These are phyloP conservation scores for Fistulinella staudtii DNA, from an alignment of 1,284 basidiomycete species.

Conservation along the genomic window DNA sequence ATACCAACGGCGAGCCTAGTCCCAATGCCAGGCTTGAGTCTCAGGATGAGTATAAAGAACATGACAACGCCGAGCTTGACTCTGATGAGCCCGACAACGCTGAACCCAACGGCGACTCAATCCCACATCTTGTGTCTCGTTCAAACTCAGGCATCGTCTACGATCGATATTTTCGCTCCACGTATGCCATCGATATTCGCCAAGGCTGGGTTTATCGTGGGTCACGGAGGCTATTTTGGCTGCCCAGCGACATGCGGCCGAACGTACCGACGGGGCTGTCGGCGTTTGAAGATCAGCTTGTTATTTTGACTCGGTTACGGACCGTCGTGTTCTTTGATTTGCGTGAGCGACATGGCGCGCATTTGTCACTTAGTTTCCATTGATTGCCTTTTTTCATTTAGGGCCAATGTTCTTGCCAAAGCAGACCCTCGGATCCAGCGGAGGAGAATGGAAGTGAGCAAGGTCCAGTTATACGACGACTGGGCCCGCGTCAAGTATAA, in stretches of 20 bases:
- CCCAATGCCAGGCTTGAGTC: too few relatives aligned
- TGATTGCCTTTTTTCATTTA: too few relatives aligned
- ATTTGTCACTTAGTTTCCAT: too few relatives aligned
- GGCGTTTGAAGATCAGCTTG: slow-evolving; percentile 10
- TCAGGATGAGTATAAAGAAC: too few relatives aligned
- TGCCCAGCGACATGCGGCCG: slow-evolving; percentile 16
- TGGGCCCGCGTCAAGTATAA: too few relatives aligned
- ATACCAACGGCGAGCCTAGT: too few relatives aligned
- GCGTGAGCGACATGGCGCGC: slow-evolving; percentile 8
- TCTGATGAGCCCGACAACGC: too few relatives aligned
- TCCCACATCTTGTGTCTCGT: slow-evolving; percentile 16
- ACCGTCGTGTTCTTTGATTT: slow-evolving; percentile 14
- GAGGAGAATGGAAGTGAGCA: too few relatives aligned
- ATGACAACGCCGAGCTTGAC: too few relatives aligned
- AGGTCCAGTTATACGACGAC: too few relatives aligned
- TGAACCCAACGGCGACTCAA: neutral
- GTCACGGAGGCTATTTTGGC: slow-evolving; percentile 18
- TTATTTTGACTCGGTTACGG: slow-evolving; percentile 9
- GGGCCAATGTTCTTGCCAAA: too few relatives aligned
- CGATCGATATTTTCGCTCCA: slow-evolving; percentile 17
- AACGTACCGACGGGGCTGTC: slow-evolving; percentile 8
- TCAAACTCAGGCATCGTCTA: slow-evolving; percentile 15
- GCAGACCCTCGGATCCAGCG: too few relatives aligned
- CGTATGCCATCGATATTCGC: slow-evolving; percentile 11
- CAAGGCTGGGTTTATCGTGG: slow-evolving; percentile 19